phyloP scores from a whole-genome alignment of 176 grass and related monocot genomes.

The Musa schizocarpa region DNA sequence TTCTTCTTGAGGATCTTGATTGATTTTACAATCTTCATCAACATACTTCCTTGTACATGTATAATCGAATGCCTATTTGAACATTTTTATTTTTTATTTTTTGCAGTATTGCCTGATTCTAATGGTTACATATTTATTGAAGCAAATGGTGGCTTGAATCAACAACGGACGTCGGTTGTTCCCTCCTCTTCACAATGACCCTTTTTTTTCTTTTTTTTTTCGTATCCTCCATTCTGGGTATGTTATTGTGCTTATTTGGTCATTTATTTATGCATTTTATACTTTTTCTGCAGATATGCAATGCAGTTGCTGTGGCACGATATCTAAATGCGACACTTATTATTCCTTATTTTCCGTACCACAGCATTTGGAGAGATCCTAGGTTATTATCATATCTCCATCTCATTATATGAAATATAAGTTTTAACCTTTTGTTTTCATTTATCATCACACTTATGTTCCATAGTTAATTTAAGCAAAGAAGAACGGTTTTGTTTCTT shows the following conservation, averaged over 20 bases:
- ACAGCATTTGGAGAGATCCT: slow-evolving; percentile 99
- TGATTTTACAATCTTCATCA: too few relatives aligned
- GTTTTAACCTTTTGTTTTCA: not conserved
- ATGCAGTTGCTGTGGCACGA: slow-evolving; percentile 92
- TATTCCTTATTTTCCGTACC: slow-evolving; percentile 93
- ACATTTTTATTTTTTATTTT: not conserved
- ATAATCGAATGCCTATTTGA: not conserved
- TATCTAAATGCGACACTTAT: slow-evolving; percentile 96
- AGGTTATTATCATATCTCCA: slow-evolving; percentile 36
- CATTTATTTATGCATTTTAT: slow-evolving; percentile 16
- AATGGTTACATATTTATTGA: slow-evolving; percentile 97
- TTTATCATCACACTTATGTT: not conserved
- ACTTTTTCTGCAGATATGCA: slow-evolving; percentile 69
- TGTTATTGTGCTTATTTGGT: slow-evolving; percentile 5
- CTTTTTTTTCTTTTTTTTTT: not conserved
- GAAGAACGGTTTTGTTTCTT: not conserved
- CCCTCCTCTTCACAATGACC: slow-evolving; percentile 1
- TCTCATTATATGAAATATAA: not conserved
- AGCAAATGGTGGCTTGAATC: slow-evolving; percentile 97
- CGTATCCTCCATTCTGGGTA: not conserved
- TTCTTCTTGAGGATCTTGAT: too few relatives aligned
- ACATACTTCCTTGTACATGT: not conserved
- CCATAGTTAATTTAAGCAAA: not conserved
- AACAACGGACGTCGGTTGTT: slow-evolving; percentile 88
- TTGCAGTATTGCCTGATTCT: slow-evolving; percentile 72